Base-by-base conservation (phyloP, 371 early-diverging fungal species). In the Saksenaea vasiformis region DNA sequence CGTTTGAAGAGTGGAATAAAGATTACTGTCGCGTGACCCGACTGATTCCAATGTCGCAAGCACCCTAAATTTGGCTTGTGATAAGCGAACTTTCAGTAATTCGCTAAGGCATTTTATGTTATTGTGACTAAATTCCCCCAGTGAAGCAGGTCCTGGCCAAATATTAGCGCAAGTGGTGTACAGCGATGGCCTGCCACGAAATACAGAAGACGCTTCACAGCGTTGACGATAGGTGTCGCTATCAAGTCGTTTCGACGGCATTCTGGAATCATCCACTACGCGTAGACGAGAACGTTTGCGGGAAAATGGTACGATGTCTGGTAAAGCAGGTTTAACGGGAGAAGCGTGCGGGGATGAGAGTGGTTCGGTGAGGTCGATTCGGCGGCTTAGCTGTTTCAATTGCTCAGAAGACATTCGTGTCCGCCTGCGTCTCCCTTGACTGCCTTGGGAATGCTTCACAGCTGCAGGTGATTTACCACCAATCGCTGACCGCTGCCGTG, bases 331-430 rank as follows among this genome's bases (percentile, higher is more conserved):
- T 38, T 54, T 31, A 31, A n/a, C 28, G 19, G 22, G 61, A 2
- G 34, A 35, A 61, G 31, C 17, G 27, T 24, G 61, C 27, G 39
- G 36, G 19, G 36, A 26, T 10, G 44, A 57, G 64, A 22, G 57
- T 57, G 13, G 64, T 13, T 38, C 61, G 43, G 39, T 66, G 54
- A 77, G 79, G 59, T 79, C 68, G 39, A 79, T 79, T 44, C 79
- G 74, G 26, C 79, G 74, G 63, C 77, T 76, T 26, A 79, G 59
- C 37, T 74, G 36, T 37, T 67, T 70, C 5, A 79, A 64, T 43
- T 56, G 47, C 41, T 66, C 61, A 17, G 39, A 37, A n/a, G 61
- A 44, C 28, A 66, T 27, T 56, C 56, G 60, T 26, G 54, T 51
- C 26, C 53, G 51, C 26, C 55, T 54, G 41, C 43, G 37, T 54